phyloP scores from a whole-genome alignment of 2,329 filamentous ascomycete genomes.

The Diaporthe destruens region DNA sequence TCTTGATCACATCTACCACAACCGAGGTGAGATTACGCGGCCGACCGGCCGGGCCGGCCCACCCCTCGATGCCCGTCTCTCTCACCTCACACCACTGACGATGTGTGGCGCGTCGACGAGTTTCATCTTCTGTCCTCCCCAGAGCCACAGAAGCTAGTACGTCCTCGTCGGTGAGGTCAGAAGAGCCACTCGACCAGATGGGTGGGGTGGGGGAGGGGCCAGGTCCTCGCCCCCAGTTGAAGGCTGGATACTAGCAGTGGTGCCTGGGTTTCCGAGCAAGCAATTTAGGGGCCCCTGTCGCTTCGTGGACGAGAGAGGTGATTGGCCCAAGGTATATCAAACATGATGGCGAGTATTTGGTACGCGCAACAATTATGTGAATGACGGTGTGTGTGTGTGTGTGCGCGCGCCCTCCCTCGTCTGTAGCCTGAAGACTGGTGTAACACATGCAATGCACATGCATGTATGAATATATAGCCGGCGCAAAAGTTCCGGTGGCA shows the following conservation, averaged over 20 bases:
- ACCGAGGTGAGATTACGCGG: conserved; percentile 14
- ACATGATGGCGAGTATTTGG: neutral
- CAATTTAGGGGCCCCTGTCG: neutral
- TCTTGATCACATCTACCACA: neutral
- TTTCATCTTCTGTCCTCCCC: neutral
- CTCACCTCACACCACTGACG: neutral
- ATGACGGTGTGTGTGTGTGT: neutral
- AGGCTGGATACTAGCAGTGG: neutral
- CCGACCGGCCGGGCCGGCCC: conserved; percentile 30
- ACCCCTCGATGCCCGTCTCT: conserved; percentile 9
- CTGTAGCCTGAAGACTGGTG: conserved; percentile 4
- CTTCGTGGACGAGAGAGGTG: neutral
- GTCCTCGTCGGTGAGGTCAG: neutral
- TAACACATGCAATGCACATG: neutral
- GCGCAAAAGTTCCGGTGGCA: too few species aligned
- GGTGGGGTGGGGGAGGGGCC: too few species aligned
- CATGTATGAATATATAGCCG: neutral
- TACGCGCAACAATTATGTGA: neutral
- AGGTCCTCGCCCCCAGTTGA: neutral
- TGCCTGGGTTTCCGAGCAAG: neutral
- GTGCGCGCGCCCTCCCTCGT: neutral
- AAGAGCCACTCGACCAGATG: neutral
- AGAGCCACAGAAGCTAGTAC: neutral
- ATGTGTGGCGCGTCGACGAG: conserved; percentile 16
- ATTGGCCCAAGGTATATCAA: neutral